Evolutionary conservation across 164 flowering plant species (phyloP).

Genomic region (Stephania cephalantha): DNA sequence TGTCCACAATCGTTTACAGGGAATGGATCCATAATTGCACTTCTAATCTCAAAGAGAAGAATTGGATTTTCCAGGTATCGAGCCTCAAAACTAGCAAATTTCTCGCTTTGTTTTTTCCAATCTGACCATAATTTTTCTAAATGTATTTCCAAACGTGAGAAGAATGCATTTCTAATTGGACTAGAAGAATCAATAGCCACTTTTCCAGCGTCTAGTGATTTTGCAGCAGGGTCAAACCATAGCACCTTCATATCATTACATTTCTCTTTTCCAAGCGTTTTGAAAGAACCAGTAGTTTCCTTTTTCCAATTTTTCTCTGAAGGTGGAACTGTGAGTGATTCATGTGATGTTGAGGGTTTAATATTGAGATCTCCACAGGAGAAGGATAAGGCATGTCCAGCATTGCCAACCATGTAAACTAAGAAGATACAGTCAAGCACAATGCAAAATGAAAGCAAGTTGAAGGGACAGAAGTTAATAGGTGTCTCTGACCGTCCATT

Average conservation of each 20-base stretch:
- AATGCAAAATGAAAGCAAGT: conserved; percentile 34
- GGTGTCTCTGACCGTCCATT: conserved; percentile 20
- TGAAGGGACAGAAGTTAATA: conserved; percentile 22
- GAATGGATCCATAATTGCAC: conserved; percentile 32
- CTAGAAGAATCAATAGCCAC: conserved; percentile 10
- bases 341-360: conserved; percentile 23
- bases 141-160: conserved; percentile 26
- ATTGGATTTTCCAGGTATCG: conserved; percentile 43
- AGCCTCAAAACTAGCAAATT: conserved; percentile 27
- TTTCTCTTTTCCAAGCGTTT: conserved; percentile 21
- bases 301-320: conserved; percentile 6
- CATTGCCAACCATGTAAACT: conserved; percentile 26
- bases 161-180: conserved; percentile 16
- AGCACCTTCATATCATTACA: conserved; percentile 22
- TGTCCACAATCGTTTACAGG: conserved; percentile 30
- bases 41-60: conserved; percentile 48
- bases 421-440: conserved; percentile 36
- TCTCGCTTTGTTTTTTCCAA: conserved; percentile 36
- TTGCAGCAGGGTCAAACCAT: conserved; percentile 55
- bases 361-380: conserved; percentile 54
- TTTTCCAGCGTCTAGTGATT: conserved; percentile 20
- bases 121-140: conserved; percentile 47
- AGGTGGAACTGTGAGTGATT: conserved; percentile 8
- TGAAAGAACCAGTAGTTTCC: conserved; percentile 5
- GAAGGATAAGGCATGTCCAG: conserved; percentile 34